Evolutionary conservation across 2,329 filamentous ascomycete genomes (phyloP).

Genomic region (Talaromyces amestolkiae): DNA sequence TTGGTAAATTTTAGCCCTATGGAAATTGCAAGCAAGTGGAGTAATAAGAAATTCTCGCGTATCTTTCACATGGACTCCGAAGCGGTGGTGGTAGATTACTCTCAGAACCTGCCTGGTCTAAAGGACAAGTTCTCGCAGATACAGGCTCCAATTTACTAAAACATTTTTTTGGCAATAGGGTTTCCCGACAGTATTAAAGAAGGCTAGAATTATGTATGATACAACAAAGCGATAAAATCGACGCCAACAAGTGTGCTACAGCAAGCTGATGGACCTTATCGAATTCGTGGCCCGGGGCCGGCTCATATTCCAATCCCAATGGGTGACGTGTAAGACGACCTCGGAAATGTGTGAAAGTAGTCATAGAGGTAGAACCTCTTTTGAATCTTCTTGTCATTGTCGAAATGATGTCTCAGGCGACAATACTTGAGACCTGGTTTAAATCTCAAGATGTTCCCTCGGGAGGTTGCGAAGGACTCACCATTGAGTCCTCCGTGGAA

Average conservation of each 20-base stretch:
- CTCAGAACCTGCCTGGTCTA: background rate
- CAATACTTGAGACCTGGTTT: slow-evolving; percentile 13
- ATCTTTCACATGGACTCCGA: slow-evolving; percentile 16
- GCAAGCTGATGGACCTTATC: slow-evolving; percentile 9
- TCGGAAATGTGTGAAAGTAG: slow-evolving; percentile 10
- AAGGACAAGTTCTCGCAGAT: slow-evolving; percentile 15
- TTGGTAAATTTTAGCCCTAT: slow-evolving; percentile 11
- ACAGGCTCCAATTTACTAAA: slow-evolving; percentile 13
- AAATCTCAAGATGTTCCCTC: background rate
- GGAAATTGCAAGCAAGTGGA: slow-evolving; percentile 5
- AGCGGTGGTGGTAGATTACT: slow-evolving; percentile 1
- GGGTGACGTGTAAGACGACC: slow-evolving; percentile 5
- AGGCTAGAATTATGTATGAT: background rate
- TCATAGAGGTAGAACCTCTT: background rate
- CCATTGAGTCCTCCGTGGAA: slow-evolving; percentile 6
- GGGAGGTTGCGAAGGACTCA: slow-evolving; percentile 1
- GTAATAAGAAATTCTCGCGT: slow-evolving; percentile 4
- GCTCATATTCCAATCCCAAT: slow-evolving; percentile 3
- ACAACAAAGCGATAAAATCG: too few relatives aligned
- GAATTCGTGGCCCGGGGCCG: background rate
- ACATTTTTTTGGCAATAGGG: slow-evolving; percentile 14
- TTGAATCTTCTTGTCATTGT: slow-evolving; percentile 11
- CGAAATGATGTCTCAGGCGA: slow-evolving; percentile 3
- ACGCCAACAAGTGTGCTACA: background rate
- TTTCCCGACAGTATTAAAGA: slow-evolving; percentile 5